A percentile compares a stretch with the other conserved stretches of the same genome.
These are phyloP conservation scores for Hydrangea macrophylla DNA, from an alignment of 148 eudicot species.

Conservation along the genomic window DNA sequence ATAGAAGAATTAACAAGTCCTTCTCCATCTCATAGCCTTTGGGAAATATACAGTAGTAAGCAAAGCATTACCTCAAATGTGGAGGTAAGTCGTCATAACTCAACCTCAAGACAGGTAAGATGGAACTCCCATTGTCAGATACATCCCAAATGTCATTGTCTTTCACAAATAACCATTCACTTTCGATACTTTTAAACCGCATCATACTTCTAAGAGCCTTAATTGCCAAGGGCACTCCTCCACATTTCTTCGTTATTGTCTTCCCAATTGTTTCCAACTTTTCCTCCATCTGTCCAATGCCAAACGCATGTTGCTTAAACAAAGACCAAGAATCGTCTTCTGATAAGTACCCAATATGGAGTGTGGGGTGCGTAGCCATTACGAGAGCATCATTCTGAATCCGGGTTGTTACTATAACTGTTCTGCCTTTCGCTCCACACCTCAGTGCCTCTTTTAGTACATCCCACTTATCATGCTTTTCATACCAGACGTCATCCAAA, in stretches of 20 bases:
- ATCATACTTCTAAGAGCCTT: constrained; percentile 17
- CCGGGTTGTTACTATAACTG: constrained; percentile 21
- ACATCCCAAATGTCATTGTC: constrained; percentile 16
- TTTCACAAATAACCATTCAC: constrained; percentile 16
- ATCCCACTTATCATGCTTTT: constrained; percentile 17
- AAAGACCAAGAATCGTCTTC: constrained; percentile 20
- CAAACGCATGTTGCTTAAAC: constrained; percentile 14
- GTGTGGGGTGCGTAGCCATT: background rate
- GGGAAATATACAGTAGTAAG: constrained; percentile 18
- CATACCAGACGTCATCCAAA: constrained; percentile 24
- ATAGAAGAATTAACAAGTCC: constrained; percentile 14
- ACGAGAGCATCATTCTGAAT: constrained; percentile 17
- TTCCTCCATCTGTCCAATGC: background rate
- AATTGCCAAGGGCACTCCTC: constrained; percentile 22
- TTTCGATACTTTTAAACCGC: constrained; percentile 10
- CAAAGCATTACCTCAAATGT: constrained; percentile 19
- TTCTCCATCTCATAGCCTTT: background rate
- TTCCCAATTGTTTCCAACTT: constrained; percentile 7
- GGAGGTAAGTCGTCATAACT: constrained; percentile 22
- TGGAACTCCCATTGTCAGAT: background rate
- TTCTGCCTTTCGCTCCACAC: constrained; percentile 18
- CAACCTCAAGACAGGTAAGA: constrained; percentile 8
- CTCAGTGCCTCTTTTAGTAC: constrained; percentile 3
- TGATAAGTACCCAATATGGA: background rate
- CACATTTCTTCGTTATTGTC: constrained; percentile 12